phyloP scores from a whole-genome alignment of 208 protist species.

The Crithidia expoeki region DNA sequence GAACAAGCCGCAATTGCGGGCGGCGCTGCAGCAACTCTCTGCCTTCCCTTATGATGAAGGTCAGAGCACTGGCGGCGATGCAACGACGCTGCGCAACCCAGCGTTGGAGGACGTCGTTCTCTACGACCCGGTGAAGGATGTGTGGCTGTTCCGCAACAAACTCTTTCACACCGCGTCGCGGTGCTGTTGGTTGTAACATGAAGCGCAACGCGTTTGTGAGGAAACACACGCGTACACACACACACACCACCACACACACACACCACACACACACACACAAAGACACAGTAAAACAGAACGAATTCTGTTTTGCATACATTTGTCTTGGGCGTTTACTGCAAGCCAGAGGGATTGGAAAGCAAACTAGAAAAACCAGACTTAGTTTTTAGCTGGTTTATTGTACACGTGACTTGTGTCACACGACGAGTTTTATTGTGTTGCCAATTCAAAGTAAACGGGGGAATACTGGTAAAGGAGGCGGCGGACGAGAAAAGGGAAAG shows the following conservation, averaged over 20 bases:
- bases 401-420: too few species aligned
- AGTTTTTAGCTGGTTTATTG: too few species aligned
- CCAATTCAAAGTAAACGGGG: too few species aligned
- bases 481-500: too few species aligned
- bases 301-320: neutral
- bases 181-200: conserved; percentile 46
- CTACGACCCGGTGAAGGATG: conserved; percentile 79
- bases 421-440: too few species aligned
- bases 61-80: conserved; percentile 43
- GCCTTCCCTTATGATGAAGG: conserved; percentile 53
- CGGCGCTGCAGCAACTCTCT: conserved; percentile 51
- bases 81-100: conserved; percentile 47
- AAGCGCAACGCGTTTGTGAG: neutral
- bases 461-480: too few species aligned
- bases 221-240: neutral
- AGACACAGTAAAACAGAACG: neutral
- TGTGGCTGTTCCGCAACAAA: conserved; percentile 77
- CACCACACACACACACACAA: neutral
- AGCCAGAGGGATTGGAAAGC: too few species aligned
- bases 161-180: conserved; percentile 76
- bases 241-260: neutral
- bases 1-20: conserved; percentile 48
- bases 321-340: too few species aligned
- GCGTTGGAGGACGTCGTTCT: conserved; percentile 71
- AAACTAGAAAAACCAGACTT: too few species aligned